Conservation (phyloP, 1,284 basidiomycete species). For the Gymnopus androsaceus region DNA sequence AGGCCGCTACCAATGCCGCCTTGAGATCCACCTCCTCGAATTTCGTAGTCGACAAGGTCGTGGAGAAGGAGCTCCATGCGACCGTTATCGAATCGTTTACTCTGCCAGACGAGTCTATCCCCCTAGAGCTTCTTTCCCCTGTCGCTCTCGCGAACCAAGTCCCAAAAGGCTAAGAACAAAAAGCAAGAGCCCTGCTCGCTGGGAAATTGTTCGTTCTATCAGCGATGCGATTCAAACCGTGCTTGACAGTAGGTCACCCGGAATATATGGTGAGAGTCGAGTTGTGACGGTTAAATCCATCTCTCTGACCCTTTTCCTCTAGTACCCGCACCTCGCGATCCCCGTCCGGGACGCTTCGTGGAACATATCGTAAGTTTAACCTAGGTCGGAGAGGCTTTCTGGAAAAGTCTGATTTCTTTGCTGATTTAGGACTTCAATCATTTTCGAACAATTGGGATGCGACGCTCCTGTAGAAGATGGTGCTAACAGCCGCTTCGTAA, state of each 20-base stretch:
- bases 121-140: constrained; percentile 73
- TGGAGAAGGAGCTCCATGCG: constrained; percentile 56
- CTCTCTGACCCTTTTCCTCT: constrained; percentile 16
- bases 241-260: constrained; percentile 60
- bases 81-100: constrained; percentile 60
- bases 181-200: constrained; percentile 77
- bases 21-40: constrained; percentile 40
- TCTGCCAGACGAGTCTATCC: constrained; percentile 54
- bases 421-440: constrained; percentile 96
- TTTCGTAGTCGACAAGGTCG: constrained; percentile 38
- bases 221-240: constrained; percentile 72
- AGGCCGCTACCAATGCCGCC: constrained; percentile 62
- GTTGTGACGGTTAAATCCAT: constrained; percentile 3
- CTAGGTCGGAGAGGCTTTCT: too few relatives aligned
- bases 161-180: constrained; percentile 71
- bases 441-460: constrained; percentile 93
- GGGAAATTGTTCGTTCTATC: constrained; percentile 77
- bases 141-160: constrained; percentile 75
- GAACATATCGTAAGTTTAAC: constrained; percentile 71
- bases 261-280: constrained; percentile 64
- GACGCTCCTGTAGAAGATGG: constrained; percentile 90
- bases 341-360: constrained; percentile 75
- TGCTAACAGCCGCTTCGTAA: constrained; percentile 89
- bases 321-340: constrained; percentile 76
- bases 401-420: too few relatives aligned